Percentiles rank a stretch among this genome's conserved stretches.
phyloP scores from a whole-genome alignment of 2,329 filamentous ascomycete species.

The Aspergillus eucalypticola region DNA sequence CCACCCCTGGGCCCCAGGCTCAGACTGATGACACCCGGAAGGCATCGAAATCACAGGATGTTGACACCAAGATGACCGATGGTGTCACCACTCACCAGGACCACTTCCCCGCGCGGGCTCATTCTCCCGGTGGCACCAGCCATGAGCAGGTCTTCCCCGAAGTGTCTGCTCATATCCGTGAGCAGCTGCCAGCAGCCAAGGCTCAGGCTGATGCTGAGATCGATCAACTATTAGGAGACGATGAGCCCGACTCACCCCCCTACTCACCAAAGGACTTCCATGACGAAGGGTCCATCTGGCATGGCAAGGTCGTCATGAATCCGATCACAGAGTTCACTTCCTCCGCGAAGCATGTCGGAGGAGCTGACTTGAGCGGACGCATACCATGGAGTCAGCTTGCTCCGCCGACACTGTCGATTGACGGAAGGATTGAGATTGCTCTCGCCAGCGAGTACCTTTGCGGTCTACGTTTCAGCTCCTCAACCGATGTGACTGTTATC shows the following conservation, averaged over 20 bases:
- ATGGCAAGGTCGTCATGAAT: slow-evolving; percentile 73
- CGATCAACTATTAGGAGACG: slow-evolving; percentile 80
- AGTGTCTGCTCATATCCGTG: slow-evolving; percentile 39
- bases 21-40: slow-evolving; percentile 23
- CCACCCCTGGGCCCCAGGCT: slow-evolving; percentile 27
- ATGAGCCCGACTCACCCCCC: slow-evolving; percentile 76
- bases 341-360: slow-evolving; percentile 79
- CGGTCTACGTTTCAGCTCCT: slow-evolving; percentile 75
- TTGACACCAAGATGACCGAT: slow-evolving; percentile 49
- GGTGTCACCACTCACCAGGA: slow-evolving; percentile 66
- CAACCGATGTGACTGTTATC: slow-evolving; percentile 82
- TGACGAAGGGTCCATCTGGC: slow-evolving; percentile 74
- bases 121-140: slow-evolving; percentile 63
- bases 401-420: slow-evolving; percentile 64
- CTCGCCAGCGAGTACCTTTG: slow-evolving; percentile 90
- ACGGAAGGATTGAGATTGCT: slow-evolving; percentile 71
- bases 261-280: slow-evolving; percentile 78
- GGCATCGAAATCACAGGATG: slow-evolving; percentile 30
- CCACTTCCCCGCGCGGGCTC: slow-evolving; percentile 80
- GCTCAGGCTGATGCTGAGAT: slow-evolving; percentile 77
- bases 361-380: slow-evolving; percentile 70
- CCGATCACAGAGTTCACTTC: slow-evolving; percentile 73
- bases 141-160: slow-evolving; percentile 48
- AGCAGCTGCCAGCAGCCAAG: slow-evolving; percentile 48
- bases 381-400: slow-evolving; percentile 76